Base-by-base conservation (phyloP, 495 filamentous ascomycete genomes). In the Xylaria bambusicola region DNA sequence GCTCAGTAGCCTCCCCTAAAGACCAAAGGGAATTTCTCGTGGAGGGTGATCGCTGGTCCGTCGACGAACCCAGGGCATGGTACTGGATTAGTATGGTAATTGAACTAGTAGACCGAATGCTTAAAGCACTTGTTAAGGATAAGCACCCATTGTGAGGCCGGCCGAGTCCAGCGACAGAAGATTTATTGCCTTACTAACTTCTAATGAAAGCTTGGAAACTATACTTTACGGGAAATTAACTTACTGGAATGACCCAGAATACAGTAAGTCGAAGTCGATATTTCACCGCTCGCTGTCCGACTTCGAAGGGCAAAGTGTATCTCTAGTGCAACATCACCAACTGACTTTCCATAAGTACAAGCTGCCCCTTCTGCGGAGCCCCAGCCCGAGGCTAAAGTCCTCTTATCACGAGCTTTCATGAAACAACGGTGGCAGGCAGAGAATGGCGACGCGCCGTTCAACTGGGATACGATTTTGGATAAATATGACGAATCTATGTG, bases 41-140 rank as follows among this genome's bases (percentile, higher is more conserved):
- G 47, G 47, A 44, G 33, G 1, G 47, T 59, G 21, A n/a, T n/a
- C n/a, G n/a, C n/a, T n/a, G n/a, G n/a, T n/a, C n/a, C n/a, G n/a
- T n/a, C n/a, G 56, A 59, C 18, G 21, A 52, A 27, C 56, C 56
- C 10, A 26, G 7, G 23, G 12, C 52, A 7, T 59, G 56, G 56
- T 6, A 7, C 2, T 17, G 52, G 9, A 36, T 59, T 27, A 6
- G 36, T 7, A 20, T 59, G 2, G 3, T 35, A 21, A 15, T 59
- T 7, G 56, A 59, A 45, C 7, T 59, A n/a, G 56, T 48, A 24
- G 52, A 59, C 20, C 47, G 56, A 15, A 45, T 59, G 1, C n/a
- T 59, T 0, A 46, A 18, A 0, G 20, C 47, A 15, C 40, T 59
- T 8, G 26, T 59, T 20, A 13, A 41, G 10, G 56, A 59, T 20